phyloP scores from a whole-genome alignment of 305 asterid genomes.

The Fraxinus xanthoxyloides region DNA sequence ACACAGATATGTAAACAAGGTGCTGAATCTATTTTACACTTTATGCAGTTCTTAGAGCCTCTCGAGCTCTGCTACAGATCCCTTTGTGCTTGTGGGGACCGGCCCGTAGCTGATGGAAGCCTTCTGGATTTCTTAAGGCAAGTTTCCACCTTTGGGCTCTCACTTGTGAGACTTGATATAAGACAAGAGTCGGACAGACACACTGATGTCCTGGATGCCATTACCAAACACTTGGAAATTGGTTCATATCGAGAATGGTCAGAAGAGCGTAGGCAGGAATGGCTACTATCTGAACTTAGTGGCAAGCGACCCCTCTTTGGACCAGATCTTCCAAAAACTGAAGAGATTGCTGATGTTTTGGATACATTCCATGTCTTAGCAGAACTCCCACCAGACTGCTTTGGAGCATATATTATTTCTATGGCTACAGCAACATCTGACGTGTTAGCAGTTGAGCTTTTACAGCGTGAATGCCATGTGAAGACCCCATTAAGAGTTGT shows the following conservation, averaged over 20 bases:
- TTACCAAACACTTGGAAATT: conserved; percentile 58
- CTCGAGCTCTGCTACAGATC: conserved; percentile 69
- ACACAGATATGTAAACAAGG: neutral
- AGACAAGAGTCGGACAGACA: conserved; percentile 81
- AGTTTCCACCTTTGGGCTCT: conserved; percentile 80
- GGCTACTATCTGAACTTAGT: conserved; percentile 71
- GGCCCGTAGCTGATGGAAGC: conserved; percentile 71
- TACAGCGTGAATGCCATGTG: conserved; percentile 80
- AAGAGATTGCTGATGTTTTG: conserved; percentile 67
- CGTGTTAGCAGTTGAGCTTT: conserved; percentile 78
- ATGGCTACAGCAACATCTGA: conserved; percentile 88
- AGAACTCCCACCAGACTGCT: conserved; percentile 74
- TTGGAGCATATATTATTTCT: conserved; percentile 78
- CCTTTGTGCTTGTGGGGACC: conserved; percentile 69
- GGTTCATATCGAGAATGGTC: conserved; percentile 80
- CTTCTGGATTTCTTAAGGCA: conserved; percentile 75
- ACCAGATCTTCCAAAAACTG: conserved; percentile 72
- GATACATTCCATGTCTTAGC: conserved; percentile 64
- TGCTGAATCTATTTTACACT: conserved; percentile 6
- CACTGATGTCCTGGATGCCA: conserved; percentile 72
- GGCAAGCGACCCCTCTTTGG: conserved; percentile 82
- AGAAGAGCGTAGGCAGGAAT: conserved; percentile 59
- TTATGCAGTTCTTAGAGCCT: conserved; percentile 54
- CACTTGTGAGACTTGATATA: conserved; percentile 71
- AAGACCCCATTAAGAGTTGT: conserved; percentile 61